phyloP scores from a whole-genome alignment of 106 monocot species.

The Phalaenopsis equestris region DNA sequence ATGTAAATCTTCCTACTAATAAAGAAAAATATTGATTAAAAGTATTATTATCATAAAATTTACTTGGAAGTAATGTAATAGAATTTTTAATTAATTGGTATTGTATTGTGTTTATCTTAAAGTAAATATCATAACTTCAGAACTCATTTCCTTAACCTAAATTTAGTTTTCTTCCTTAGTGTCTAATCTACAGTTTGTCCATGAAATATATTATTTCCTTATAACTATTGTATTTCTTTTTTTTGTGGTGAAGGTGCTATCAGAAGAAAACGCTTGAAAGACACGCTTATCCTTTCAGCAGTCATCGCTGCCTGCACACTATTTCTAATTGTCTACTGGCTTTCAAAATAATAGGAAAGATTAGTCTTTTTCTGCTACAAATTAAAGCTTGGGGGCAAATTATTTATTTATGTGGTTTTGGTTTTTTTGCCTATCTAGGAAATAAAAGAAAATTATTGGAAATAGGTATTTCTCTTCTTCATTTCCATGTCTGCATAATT shows the following conservation, averaged over 20 bases:
- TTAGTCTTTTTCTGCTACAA: not conserved
- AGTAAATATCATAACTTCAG: too few relatives aligned
- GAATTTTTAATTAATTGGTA: too few relatives aligned
- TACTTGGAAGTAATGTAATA: too few relatives aligned
- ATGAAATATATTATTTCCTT: not conserved
- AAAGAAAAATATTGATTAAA: too few relatives aligned
- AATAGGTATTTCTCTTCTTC: not conserved
- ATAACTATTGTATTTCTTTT: not conserved
- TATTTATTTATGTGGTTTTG: not conserved
- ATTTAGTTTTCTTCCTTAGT: too few relatives aligned
- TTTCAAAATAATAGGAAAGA: constrained; percentile 57
- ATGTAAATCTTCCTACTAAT: too few relatives aligned
- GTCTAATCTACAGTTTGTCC: too few relatives aligned
- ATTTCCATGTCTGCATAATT: not conserved
- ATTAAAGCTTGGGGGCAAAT: not conserved
- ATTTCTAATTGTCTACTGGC: constrained; percentile 90
- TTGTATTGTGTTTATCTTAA: too few relatives aligned
- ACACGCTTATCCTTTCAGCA: constrained; percentile 84
- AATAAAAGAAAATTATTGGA: not conserved
- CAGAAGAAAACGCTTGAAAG: constrained; percentile 76
- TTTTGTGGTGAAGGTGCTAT: constrained; percentile 61
- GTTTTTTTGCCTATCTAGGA: not conserved
- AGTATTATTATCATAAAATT: too few relatives aligned
- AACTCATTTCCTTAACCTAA: too few relatives aligned
- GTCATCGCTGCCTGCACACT: constrained; percentile 94